phyloP scores from a whole-genome alignment of 2,329 filamentous ascomycete species.

The Colletotrichum godetiae region DNA sequence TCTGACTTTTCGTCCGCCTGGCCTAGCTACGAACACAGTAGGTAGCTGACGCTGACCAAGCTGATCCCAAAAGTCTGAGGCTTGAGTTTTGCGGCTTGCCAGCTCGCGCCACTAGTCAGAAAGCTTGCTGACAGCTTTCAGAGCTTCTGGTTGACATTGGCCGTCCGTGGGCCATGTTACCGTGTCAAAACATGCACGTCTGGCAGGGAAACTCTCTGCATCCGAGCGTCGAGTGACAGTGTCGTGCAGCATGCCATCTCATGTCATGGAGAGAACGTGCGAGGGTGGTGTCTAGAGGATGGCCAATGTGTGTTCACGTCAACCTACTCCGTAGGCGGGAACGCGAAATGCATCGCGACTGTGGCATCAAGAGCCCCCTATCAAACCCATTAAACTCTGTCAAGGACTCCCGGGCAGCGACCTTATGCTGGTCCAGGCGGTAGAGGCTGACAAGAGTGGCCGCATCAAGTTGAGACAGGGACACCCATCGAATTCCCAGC shows the following conservation, averaged over 20 bases:
- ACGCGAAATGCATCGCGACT: background rate
- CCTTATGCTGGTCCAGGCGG: constrained; percentile 1
- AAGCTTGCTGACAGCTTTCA: constrained; percentile 14
- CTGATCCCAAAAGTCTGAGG: background rate
- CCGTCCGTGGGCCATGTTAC: constrained; percentile 2
- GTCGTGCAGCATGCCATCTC: constrained; percentile 25
- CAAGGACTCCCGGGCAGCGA: constrained; percentile 16
- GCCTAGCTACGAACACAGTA: background rate
- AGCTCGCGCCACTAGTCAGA: constrained; percentile 7
- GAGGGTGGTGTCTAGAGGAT: background rate
- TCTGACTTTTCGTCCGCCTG: background rate
- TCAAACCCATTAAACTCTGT: background rate
- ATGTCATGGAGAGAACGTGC: constrained; percentile 4
- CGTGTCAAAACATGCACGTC: constrained; percentile 16
- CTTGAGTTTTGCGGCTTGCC: background rate
- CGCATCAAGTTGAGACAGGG: constrained; percentile 24
- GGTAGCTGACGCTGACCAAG: background rate
- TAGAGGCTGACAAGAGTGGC: constrained; percentile 3
- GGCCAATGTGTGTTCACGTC: no score
- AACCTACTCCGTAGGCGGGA: background rate
- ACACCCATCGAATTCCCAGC: constrained; percentile 16
- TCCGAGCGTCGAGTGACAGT: constrained; percentile 14
- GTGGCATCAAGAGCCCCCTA: background rate
- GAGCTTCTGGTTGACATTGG: constrained; percentile 4
- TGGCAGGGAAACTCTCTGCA: constrained; percentile 16